Conservation (phyloP, 2,329 filamentous ascomycete genomes). For the Parastagonospora nodorum region DNA sequence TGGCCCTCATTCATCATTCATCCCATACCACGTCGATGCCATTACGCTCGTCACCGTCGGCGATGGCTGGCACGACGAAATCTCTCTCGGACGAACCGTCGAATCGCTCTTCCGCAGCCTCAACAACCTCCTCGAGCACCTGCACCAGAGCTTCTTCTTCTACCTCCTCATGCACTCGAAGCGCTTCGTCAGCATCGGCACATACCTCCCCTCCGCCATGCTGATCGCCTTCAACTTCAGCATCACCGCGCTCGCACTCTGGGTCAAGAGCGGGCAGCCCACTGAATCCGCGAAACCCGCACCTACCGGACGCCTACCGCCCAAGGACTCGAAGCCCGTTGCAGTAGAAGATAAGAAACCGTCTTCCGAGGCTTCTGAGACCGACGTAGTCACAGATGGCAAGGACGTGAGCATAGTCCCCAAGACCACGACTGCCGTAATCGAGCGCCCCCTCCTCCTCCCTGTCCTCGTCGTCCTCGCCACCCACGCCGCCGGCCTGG, state of each 20-base stretch:
- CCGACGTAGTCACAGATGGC: conserved; percentile 42
- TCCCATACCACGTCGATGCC: conserved; percentile 96
- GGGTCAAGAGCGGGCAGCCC: conserved; percentile 77
- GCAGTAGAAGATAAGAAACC: conserved; percentile 46
- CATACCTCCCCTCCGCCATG: conserved; percentile 98
- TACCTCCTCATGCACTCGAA: conserved; percentile 91
- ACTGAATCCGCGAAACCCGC: conserved; percentile 25
- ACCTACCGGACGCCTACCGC: conserved; percentile 20
- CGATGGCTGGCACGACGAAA: conserved; percentile 95
- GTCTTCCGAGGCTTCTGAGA: conserved; percentile 1
- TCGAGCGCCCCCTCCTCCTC: conserved; percentile 70
- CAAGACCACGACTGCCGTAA: conserved; percentile 43
- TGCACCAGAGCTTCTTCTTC: conserved; percentile 99
- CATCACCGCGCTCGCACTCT: conserved; percentile 92
- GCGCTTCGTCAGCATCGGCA: conserved; percentile 96
- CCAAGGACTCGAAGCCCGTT: not conserved
- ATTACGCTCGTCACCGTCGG: conserved; percentile 91
- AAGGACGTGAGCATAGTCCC: conserved; percentile 47
- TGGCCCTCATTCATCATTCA: conserved; percentile 92
- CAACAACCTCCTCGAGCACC: conserved; percentile 94
- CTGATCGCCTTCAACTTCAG: conserved; percentile 91
- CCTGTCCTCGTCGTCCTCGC: conserved; percentile 74
- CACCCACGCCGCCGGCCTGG: conserved; percentile 75
- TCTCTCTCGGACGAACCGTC: conserved; percentile 86
- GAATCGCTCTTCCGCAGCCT: conserved; percentile 91